phyloP scores from a whole-genome alignment of 331 rosid genomes.

The Quercus phellos region DNA sequence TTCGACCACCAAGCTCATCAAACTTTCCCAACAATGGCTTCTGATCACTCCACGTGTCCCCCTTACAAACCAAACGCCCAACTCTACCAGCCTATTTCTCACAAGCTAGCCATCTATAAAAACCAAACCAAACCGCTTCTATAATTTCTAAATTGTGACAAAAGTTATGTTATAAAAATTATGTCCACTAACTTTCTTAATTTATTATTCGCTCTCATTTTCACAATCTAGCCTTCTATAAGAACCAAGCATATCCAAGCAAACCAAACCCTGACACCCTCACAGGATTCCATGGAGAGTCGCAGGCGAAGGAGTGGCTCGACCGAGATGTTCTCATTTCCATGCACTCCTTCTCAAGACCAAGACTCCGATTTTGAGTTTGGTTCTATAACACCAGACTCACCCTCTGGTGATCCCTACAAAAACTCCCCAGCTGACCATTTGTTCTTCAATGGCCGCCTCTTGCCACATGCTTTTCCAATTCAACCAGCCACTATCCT shows the following conservation, averaged over 20 bases:
- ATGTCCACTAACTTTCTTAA: no score
- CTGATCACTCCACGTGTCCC: slow-evolving; percentile 27
- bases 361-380: slow-evolving; percentile 68
- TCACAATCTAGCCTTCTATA: not conserved
- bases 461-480: slow-evolving; percentile 78
- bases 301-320: slow-evolving; percentile 31
- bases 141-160: no score
- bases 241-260: slow-evolving; percentile 22
- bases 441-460: slow-evolving; percentile 78
- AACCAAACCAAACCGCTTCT: not conserved
- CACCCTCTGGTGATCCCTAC: slow-evolving; percentile 51
- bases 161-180: no score
- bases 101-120: not conserved
- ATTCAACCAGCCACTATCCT: slow-evolving; percentile 13
- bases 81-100: not conserved
- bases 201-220: not conserved
- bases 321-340: slow-evolving; percentile 65
- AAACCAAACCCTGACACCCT: slow-evolving; percentile 1
- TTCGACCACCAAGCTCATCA: slow-evolving; percentile 24
- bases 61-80: not conserved
- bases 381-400: slow-evolving; percentile 62
- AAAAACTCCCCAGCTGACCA: slow-evolving; percentile 79
- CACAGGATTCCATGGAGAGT: slow-evolving; percentile 25
- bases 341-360: slow-evolving; percentile 48
- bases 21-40: not conserved